Base-by-base conservation (phyloP, 2,329 filamentous ascomycete species). In the Aspergillus melleus region DNA sequence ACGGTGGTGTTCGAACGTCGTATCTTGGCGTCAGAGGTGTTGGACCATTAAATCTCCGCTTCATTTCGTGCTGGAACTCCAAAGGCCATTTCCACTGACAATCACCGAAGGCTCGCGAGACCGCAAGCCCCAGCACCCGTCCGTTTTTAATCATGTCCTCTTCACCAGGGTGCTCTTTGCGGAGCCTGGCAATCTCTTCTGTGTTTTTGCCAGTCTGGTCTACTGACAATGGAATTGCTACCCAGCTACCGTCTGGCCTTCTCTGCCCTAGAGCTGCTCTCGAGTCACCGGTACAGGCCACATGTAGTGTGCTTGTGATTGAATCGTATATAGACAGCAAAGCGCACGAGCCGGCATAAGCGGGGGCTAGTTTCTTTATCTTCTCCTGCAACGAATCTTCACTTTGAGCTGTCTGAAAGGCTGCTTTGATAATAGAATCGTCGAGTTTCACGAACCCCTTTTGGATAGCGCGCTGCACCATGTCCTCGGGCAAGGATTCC, bases 31-130 rank as follows among this genome's bases (percentile, higher is more conserved):
- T 61, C 14, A 72, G 64, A 26, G 82, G 73, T 80, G 86, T 54
- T 79, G 78, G 58, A 72, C 68, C 62, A 79, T 77, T 19, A 49
- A 71, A 72, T 39, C 54, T 63, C 3, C 36, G 22, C 11, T 66
- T 49, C 49, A 81, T 74, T 2, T 77, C 71, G 36, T 75, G 70
- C 59, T 83, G 77, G 6, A 84, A 72, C 2, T 81, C 77, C 14
- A 81, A 68, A 4, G 83, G 71, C 86, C 87, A 90, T 70, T 91
- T 91, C 86, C 86, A 90, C 59, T 84, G 80, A 54, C 83, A 80
- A 69, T 91, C 88, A 16, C 89, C 89, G 68, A 91, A 90, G 0
- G 86, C 88, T 5, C 88, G 81, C 0, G 87, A 86, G 1, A 89
- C 81, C 46, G 86, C 80, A 1, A 84, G 66, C 1, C 89, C 88